Evolutionary conservation across 768 basidiomycete species (phyloP).

Genomic region (Russula dissimulans): DNA sequence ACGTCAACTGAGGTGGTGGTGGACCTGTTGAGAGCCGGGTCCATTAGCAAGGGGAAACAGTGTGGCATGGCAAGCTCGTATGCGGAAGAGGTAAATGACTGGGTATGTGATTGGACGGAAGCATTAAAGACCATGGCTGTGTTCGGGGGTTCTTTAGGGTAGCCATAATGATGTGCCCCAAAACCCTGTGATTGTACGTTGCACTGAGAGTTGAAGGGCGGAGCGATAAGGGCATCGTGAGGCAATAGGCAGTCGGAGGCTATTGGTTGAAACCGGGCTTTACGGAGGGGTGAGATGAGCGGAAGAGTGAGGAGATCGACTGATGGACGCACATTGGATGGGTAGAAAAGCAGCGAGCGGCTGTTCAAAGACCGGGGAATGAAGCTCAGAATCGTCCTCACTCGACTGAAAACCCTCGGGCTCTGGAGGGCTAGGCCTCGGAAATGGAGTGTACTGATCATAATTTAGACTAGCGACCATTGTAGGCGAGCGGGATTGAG

Average conservation of each 20-base stretch:
- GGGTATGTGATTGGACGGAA: slow-evolving; percentile 13
- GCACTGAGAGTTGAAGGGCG: slow-evolving; percentile 11
- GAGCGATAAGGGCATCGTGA: slow-evolving; percentile 17
- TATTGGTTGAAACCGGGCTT: slow-evolving; percentile 57
- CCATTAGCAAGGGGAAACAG: slow-evolving; percentile 8
- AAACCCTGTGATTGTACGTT: slow-evolving; percentile 15
- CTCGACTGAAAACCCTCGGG: slow-evolving; percentile 57
- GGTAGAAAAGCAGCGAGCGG: slow-evolving; percentile 31
- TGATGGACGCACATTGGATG: slow-evolving; percentile 27
- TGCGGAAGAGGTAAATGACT: slow-evolving; percentile 18
- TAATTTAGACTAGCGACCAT: slow-evolving; percentile 51
- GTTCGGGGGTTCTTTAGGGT: slow-evolving; percentile 18
- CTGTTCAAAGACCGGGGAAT: slow-evolving; percentile 61
- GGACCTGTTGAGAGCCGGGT: slow-evolving; percentile 6
- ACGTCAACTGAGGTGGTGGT: slow-evolving; percentile 2
- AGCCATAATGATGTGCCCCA: slow-evolving; percentile 8
- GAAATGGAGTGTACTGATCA: slow-evolving; percentile 52
- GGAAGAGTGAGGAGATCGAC: slow-evolving; percentile 10
- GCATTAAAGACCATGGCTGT: slow-evolving; percentile 14
- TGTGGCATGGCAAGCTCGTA: slow-evolving; percentile 17
- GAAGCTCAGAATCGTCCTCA: slow-evolving; percentile 67
- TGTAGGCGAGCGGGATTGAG: slow-evolving; percentile 21
- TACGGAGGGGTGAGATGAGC: slow-evolving; percentile 27
- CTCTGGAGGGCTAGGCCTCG: slow-evolving; percentile 41
- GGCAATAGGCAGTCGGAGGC: slow-evolving; percentile 15